Evolutionary conservation across 139 green algal species (phyloP), one percentile per base, ranked within the genome.

Genomic region (Tetratostichococcus sp.): DNA sequence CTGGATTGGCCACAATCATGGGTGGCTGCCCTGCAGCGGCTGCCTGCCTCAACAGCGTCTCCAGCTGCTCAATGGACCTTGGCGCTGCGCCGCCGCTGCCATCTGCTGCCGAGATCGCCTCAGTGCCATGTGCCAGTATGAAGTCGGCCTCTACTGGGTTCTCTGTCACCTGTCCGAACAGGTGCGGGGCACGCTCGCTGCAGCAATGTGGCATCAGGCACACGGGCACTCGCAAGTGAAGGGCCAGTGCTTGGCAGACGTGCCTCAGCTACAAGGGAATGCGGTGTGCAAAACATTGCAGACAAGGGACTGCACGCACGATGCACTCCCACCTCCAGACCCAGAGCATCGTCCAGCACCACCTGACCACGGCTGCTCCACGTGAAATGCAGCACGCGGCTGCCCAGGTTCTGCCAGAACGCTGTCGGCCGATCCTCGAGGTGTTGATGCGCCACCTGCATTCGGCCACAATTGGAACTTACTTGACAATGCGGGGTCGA

Each of bases 101-200:
- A 33, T 73, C 80, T 0, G 35, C 72, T 50, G 39, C 39, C 11
- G 39, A 50, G 2, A 94, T 11, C 0, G 82, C 89, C 75, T 98
- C 89, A 23, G 92, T 96, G 74, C 94, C 94, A 75, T 98, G 94
- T 1, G 88, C 91, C 33, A 98, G 74, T 17, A 98, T 85, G 82
- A 97, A 97, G 33, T 97, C 90, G 0, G 89, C 85, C 26, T 94
- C 79, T 4, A 72, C 71, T 16, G 83, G 80, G 5, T 84, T n/a
- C 6, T 30, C 28, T 4, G 86, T 84, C n/a, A 90, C 80, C 81
- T 89, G 73, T 16, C 30, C 30, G 4, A 74, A 33, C 21, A 14
- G 34, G 17, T 14, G 33, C 33, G 31, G 68, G 31, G n/a, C n/a
- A n/a, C n/a, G n/a, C n/a, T n/a, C n/a, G n/a, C n/a, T n/a, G n/a